Base-by-base conservation (phyloP, 148 eudicot species). In the Rheum nobile region DNA sequence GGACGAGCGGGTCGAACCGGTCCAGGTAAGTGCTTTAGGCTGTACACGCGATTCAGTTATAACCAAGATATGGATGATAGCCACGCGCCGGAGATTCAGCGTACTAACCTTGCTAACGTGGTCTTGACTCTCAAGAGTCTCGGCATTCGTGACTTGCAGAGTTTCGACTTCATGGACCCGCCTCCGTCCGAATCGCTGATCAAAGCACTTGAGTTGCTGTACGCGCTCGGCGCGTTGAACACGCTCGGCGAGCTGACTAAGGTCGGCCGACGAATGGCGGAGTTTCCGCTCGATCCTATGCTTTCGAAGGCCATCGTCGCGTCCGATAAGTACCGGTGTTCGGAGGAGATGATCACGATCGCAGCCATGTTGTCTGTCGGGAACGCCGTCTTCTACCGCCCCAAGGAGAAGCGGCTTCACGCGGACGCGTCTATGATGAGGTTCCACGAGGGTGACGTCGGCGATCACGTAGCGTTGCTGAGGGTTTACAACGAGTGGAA, bases 301-400 rank as follows among this genome's bases (percentile, higher is more conserved):
- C 65, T 90, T 43, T 82, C 90, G 2, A 90, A 90, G 74, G 85
- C 85, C 87, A 83, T 90, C 24, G 85, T 85, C 9, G 88, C 85
- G 11, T 80, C 85, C 26, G 85, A 86, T 7, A 78, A 85, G 70
- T 80, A 79, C 63, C 72, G 76, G 39, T 90, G 92, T 74, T 84
- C 88, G 6, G 85, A 86, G 48, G 92, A 88, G 55, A 74, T 90
- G 29, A 80, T 90, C 67, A 78, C 89, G 0, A 83, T 90, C 68
- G 87, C 90, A 26, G 85, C 92, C 1, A 88, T 90, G 92, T 80
- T 90, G 19, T 88, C 96, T 38, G 79, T 86, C 80, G 89, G 89
- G 74, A 85, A 83, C 71, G 82, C 95, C 2, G 82, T 86, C 16
- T 89, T 89, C 5, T 47, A 44, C 6, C 37, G 59, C 4, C 74